A percentile compares a stretch with the other conserved stretches of the same genome.
Conservation (phyloP, 2,329 filamentous ascomycete genomes). For the Sporothrix brunneoviolacea region DNA sequence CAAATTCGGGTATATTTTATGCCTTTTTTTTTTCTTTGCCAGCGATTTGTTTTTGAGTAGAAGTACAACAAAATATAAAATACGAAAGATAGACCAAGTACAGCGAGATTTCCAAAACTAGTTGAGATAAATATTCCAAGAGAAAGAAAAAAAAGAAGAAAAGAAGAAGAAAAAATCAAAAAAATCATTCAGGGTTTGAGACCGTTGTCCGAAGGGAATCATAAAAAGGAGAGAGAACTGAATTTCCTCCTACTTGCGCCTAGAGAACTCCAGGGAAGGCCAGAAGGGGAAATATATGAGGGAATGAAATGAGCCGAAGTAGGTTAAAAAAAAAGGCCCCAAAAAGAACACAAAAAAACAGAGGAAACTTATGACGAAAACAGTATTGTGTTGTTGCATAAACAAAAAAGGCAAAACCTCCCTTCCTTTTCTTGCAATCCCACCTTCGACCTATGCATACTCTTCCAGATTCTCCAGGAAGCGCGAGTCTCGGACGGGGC, state of each 20-base stretch:
- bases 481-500: conserved; percentile 41
- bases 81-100: no score
- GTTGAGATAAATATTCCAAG: neutral
- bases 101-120: neutral
- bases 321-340: neutral
- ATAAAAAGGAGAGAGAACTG: neutral
- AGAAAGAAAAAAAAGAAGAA: neutral
- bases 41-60: no score
- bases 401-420: neutral
- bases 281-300: neutral
- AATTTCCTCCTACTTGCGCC: no score
- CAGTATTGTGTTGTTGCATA: no score
- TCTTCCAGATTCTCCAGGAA: conserved; percentile 44
- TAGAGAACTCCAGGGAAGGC: conserved; percentile 2
- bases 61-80: no score
- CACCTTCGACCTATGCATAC: no score
- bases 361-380: neutral
- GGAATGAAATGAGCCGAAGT: neutral
- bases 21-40: neutral
- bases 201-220: conserved; percentile 1
- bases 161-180: neutral
- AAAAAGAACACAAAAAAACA: neutral
- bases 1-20: neutral
- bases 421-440: no score
- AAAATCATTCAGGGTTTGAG: neutral